These are phyloP conservation scores for Vanilla planifolia DNA, from an alignment of 106 monocot genomes.

Conservation along the genomic window DNA sequence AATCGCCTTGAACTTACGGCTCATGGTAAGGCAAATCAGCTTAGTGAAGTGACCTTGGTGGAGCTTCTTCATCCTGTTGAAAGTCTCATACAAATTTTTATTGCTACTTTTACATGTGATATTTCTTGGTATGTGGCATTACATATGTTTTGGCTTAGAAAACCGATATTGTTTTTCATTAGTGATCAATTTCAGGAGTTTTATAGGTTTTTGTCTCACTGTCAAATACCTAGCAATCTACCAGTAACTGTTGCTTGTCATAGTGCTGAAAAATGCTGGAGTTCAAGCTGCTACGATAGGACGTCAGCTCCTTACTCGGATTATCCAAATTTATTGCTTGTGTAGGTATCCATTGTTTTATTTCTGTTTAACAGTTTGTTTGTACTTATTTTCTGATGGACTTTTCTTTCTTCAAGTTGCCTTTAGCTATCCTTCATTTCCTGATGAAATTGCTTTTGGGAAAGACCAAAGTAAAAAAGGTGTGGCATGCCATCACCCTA, in stretches of 20 bases:
- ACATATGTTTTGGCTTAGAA: not conserved
- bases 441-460: constrained; percentile 81
- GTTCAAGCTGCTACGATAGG: constrained; percentile 36
- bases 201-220: constrained; percentile 68
- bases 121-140: constrained; percentile 47
- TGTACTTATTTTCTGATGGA: too few species aligned
- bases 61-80: constrained; percentile 70
- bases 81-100: constrained; percentile 52
- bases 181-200: not conserved
- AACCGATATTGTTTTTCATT: not conserved
- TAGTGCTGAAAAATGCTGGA: constrained; percentile 59
- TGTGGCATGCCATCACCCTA: constrained; percentile 91
- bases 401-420: not conserved
- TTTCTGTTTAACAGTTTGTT: not conserved
- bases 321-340: constrained; percentile 67
- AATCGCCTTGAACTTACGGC: constrained; percentile 43
- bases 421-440: constrained; percentile 70
- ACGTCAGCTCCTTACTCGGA: constrained; percentile 41
- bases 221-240: constrained; percentile 46
- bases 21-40: constrained; percentile 5
- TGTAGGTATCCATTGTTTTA: constrained; percentile 29
- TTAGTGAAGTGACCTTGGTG: constrained; percentile 37
- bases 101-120: constrained; percentile 83
- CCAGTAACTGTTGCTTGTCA: constrained; percentile 78
- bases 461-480: constrained; percentile 63